phyloP scores from a whole-genome alignment of 2,329 filamentous ascomycete species.

The Talaromyces sp. region DNA sequence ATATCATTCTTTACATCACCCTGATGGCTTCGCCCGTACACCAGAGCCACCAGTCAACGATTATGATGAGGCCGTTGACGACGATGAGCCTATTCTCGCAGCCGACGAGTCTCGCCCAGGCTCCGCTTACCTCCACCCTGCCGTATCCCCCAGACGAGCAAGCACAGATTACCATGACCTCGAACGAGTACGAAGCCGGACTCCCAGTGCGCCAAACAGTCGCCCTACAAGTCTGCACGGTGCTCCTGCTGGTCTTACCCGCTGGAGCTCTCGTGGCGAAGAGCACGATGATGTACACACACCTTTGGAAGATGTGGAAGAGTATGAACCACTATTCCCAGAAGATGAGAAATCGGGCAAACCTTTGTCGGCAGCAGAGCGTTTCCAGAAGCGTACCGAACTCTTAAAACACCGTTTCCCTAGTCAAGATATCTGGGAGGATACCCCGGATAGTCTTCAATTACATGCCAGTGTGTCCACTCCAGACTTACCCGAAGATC shows the following conservation, averaged over 20 bases:
- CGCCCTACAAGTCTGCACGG: conserved; percentile 62
- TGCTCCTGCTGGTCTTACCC: conserved; percentile 50
- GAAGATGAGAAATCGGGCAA: conserved; percentile 65
- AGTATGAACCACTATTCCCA: conserved; percentile 92
- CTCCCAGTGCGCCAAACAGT: conserved; percentile 57
- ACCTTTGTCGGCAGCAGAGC: conserved; percentile 51
- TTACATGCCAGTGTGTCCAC: conserved; percentile 76
- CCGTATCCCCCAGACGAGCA: conserved; percentile 69
- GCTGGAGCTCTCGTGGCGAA: conserved; percentile 53
- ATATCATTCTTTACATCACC: conserved; percentile 40
- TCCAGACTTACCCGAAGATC: conserved; percentile 59
- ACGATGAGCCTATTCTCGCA: conserved; percentile 76
- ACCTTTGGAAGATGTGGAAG: conserved; percentile 80
- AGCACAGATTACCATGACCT: conserved; percentile 51
- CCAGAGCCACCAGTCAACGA: conserved; percentile 44
- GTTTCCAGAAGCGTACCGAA: conserved; percentile 53
- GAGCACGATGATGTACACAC: conserved; percentile 55
- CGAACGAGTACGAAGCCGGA: conserved; percentile 43
- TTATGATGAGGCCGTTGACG: conserved; percentile 51
- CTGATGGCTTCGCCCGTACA: conserved; percentile 48
- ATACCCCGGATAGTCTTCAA: conserved; percentile 81
- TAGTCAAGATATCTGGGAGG: conserved; percentile 96
- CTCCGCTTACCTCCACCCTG: conserved; percentile 69
- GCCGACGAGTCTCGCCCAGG: conserved; percentile 76
- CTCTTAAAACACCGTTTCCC: conserved; percentile 70